Base-by-base conservation (phyloP, 2,329 filamentous ascomycete species). In the Sarocladiaceae sp. region DNA sequence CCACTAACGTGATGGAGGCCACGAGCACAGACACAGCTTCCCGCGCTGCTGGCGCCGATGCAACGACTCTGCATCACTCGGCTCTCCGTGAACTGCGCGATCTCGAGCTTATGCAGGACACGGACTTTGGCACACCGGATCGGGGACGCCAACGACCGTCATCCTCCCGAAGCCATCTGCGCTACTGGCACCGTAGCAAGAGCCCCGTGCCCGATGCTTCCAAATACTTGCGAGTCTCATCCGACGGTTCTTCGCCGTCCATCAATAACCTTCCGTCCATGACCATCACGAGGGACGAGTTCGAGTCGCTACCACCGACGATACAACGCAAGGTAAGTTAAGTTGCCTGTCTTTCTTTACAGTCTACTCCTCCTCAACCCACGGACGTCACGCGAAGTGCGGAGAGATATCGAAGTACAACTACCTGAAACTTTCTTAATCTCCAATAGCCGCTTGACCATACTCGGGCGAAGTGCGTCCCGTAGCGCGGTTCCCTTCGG, bases 251-350 rank as follows among this genome's bases (percentile, higher is more conserved):
- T 31, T 44, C 47, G 18, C 43, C 48, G 20, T 43, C 50, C 12
- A 45, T 50, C 20, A 51, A 54, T n/a, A 51, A 47, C 43, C 50
- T 48, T n/a, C 49, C 56, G 40, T 55, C 58, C 23, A 52, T 50
- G 39, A 50, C 48, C 18, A 62, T 66, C 50, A 66, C 65, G 2
- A 63, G 52, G 48, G 56, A 63, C 24, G 63, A 67, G 43, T 76
- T 76, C 47, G 70, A 76, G 50, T 67, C 69, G 32, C 61, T 79
- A 10, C 76, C 76, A 16, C 71, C 70, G 19, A 73, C 73, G 13
- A 67, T 80, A 44, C 67, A 73, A 54, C 67, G 75, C 60, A 80
- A 80, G 65, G 76, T 80, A 62, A 67, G 74, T 65, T 29, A 29
- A 41, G 26, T 21, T 50, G 34, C 43, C 47, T 40, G 34, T 48